Conservation (phyloP, 371 early-diverging fungal species). For the Syncephalastrum racemosum region DNA sequence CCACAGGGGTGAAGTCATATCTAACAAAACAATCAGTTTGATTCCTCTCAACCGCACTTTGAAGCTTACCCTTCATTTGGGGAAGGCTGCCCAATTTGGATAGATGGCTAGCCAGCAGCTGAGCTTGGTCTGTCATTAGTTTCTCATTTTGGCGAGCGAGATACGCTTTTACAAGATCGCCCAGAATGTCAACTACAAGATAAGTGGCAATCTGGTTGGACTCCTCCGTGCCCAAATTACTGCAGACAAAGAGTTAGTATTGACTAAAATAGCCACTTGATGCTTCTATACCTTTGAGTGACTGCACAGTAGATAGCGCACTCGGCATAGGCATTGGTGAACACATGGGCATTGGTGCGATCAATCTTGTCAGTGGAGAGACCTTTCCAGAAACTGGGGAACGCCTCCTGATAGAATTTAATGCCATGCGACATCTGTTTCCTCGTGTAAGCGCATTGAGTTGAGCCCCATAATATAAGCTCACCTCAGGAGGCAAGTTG, state of each 20-base stretch:
- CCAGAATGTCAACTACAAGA: not conserved
- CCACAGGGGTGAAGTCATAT: slow-evolving; percentile 11
- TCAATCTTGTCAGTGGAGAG: slow-evolving; percentile 52
- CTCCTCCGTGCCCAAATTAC: not conserved
- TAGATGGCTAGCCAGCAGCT: too few relatives aligned
- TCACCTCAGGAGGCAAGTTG: slow-evolving; percentile 54
- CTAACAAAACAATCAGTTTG: not conserved
- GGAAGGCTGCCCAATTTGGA: not conserved
- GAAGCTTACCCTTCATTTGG: not conserved
- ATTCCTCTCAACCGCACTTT: not conserved
- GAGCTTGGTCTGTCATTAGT: not conserved
- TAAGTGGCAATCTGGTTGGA: not conserved
- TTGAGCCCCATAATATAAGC: not conserved
- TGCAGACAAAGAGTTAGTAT: not conserved
- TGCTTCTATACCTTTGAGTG: slow-evolving; percentile 39
- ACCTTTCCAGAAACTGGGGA: slow-evolving; percentile 71
- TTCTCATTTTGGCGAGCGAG: not conserved
- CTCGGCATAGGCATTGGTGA: slow-evolving; percentile 64
- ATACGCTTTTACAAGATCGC: not conserved
- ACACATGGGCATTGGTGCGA: slow-evolving; percentile 45
- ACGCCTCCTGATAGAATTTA: slow-evolving; percentile 61
- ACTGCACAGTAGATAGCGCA: slow-evolving; percentile 57
- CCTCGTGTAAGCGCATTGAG: slow-evolving; percentile 9
- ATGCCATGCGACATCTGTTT: slow-evolving; percentile 29
- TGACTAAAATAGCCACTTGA: not conserved